Percentiles rank a stretch among this genome's conserved stretches.
Conservation (phyloP, 2,329 filamentous ascomycete genomes). For the Dothideomycetes sp. region DNA sequence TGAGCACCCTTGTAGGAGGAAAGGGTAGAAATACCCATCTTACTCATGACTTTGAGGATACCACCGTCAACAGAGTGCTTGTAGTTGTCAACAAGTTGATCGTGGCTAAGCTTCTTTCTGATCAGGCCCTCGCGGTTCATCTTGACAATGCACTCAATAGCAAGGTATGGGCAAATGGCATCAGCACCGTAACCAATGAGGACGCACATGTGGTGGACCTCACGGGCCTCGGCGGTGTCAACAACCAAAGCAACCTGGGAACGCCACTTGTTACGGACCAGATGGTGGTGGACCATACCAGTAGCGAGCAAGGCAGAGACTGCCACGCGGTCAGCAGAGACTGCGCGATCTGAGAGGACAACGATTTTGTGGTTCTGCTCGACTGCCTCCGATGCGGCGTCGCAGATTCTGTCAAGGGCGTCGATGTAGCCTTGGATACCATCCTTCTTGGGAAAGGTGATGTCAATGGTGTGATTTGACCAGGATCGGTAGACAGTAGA, state of each 20-base stretch:
- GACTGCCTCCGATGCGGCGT: slow-evolving; percentile 73
- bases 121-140: slow-evolving; percentile 88
- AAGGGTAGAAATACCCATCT: slow-evolving; percentile 97
- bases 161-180: slow-evolving; percentile 87
- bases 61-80: slow-evolving; percentile 93
- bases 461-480: slow-evolving; percentile 82
- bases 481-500: slow-evolving; percentile 61
- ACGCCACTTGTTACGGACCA: slow-evolving; percentile 92
- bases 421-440: slow-evolving; percentile 76
- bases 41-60: slow-evolving; percentile 97
- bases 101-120: slow-evolving; percentile 73
- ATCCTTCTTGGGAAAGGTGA: slow-evolving; percentile 81
- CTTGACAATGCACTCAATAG: slow-evolving; percentile 94
- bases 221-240: slow-evolving; percentile 89
- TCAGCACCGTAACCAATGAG: slow-evolving; percentile 90
- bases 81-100: slow-evolving; percentile 86
- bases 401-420: slow-evolving; percentile 80
- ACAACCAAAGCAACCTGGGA: slow-evolving; percentile 77
- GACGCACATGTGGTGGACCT: slow-evolving; percentile 99
- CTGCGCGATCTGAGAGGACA: slow-evolving; percentile 79
- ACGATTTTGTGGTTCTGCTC: slow-evolving; percentile 76
- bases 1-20: slow-evolving; percentile 96
- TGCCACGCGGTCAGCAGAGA: slow-evolving; percentile 68
- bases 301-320: slow-evolving; percentile 82
- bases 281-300: slow-evolving; percentile 88